Percentiles rank a stretch among this genome's conserved stretches.
Evolutionary conservation across 192 early-diverging fungal genomes (phyloP).

Genomic region (Geranomyces michiganensis): DNA sequence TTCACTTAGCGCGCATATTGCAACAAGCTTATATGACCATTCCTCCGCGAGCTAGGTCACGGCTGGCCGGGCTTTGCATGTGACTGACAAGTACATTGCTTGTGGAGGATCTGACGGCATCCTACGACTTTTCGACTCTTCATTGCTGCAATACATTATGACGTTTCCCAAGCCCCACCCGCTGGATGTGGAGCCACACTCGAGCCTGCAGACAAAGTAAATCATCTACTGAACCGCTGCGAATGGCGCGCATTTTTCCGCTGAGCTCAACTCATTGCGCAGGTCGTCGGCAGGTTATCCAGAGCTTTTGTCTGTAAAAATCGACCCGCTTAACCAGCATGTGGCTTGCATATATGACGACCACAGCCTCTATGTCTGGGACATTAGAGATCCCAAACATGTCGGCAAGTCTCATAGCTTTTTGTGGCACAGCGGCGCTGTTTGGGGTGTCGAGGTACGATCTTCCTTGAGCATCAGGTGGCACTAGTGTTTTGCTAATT

Average conservation of each 20-base stretch:
- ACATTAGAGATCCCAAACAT: slow-evolving; percentile 62
- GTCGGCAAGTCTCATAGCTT: slow-evolving; percentile 62
- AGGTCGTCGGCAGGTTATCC: slow-evolving; percentile 45
- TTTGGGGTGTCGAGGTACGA: slow-evolving; percentile 82
- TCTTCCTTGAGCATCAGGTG: too few species aligned
- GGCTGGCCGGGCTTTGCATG: slow-evolving; percentile 62
- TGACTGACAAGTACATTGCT: slow-evolving; percentile 62
- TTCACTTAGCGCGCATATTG: not conserved
- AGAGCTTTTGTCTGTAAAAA: slow-evolving; percentile 63
- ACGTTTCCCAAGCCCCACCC: slow-evolving; percentile 74
- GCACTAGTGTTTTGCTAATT: too few species aligned
- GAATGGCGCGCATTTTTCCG: not conserved
- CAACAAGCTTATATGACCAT: not conserved
- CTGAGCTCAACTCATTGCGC: not conserved
- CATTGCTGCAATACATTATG: slow-evolving; percentile 68
- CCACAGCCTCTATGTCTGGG: slow-evolving; percentile 74
- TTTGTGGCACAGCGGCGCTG: slow-evolving; percentile 72
- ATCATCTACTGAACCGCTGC: not conserved
- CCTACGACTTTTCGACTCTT: slow-evolving; percentile 74
- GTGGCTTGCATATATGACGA: slow-evolving; percentile 73
- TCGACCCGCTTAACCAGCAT: slow-evolving; percentile 51
- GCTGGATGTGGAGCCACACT: slow-evolving; percentile 58
- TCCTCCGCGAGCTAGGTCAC: slow-evolving; percentile 50
- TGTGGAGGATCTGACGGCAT: slow-evolving; percentile 80
- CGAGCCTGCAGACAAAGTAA: slow-evolving; percentile 5